phyloP scores from a whole-genome alignment of 306 rosid genomes.

The Sechiopsis laciniata region DNA sequence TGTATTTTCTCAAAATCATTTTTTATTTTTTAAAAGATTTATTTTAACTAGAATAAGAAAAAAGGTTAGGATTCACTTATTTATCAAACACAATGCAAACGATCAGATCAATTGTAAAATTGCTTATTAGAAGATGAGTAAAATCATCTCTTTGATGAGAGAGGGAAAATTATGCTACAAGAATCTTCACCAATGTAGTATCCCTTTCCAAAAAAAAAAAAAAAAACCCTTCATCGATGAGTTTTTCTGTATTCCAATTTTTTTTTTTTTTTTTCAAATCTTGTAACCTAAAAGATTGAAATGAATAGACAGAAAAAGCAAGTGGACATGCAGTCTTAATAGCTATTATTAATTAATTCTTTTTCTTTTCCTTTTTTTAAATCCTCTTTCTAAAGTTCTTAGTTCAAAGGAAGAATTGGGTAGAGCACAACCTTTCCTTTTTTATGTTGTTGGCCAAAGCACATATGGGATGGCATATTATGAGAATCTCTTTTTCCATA shows the following conservation, averaged over 20 bases:
- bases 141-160: not conserved
- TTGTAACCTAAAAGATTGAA: constrained; percentile 17
- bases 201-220: no score
- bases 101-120: no score
- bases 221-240: not conserved
- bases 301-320: not conserved
- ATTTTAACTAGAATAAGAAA: not conserved
- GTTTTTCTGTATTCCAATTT: not conserved
- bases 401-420: constrained; percentile 8
- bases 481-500: not conserved
- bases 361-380: not conserved
- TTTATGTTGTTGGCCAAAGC: constrained; percentile 11
- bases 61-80: not conserved
- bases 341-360: not conserved
- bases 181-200: not conserved
- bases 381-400: constrained; percentile 13
- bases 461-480: not conserved
- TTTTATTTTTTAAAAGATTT: no score
- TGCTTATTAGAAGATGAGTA: not conserved
- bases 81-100: not conserved
- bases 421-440: not conserved
- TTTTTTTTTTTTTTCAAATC: not conserved
- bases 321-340: not conserved
- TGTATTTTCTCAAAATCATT: no score
- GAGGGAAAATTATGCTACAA: constrained; percentile 3